Evolutionary conservation across 2,329 filamentous ascomycete species (phyloP).

Genomic region (Ustilaginoidea virens): DNA sequence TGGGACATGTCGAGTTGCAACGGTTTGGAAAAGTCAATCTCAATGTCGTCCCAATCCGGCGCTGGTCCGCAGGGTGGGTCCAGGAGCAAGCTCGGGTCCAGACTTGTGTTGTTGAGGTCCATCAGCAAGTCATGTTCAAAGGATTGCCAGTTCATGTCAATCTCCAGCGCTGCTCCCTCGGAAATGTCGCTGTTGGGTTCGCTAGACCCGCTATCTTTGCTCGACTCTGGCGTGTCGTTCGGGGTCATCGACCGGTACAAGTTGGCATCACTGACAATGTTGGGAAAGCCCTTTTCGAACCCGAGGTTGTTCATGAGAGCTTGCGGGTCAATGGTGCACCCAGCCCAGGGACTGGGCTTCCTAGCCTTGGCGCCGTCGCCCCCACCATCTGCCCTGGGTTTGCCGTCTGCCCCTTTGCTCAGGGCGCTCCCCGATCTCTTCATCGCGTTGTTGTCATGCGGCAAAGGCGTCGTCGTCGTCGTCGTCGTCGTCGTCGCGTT

Average conservation of each 20-base stretch:
- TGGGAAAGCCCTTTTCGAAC: conserved; percentile 20
- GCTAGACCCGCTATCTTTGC: conserved; percentile 41
- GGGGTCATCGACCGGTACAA: conserved; percentile 41
- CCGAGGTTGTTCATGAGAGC: conserved; percentile 19
- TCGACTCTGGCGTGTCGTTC: conserved; percentile 49
- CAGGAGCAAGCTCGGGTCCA: conserved; percentile 16
- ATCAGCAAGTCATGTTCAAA: conserved; percentile 30
- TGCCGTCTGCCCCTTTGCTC: conserved; percentile 22
- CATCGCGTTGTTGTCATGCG: conserved; percentile 35
- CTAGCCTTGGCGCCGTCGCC: conserved; percentile 4
- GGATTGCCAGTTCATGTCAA: conserved; percentile 34
- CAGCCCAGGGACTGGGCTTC: conserved; percentile 19
- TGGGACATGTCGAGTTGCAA: conserved; percentile 32
- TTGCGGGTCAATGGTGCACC: conserved; percentile 36
- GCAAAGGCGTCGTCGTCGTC: conserved; percentile 32
- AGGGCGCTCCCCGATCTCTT: conserved; percentile 33
- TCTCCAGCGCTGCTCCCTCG: conserved; percentile 36
- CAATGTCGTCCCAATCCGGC: conserved; percentile 34
- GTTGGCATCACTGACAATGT: conserved; percentile 35
- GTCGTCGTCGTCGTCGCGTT: conserved; percentile 31
- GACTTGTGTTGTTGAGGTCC: conserved; percentile 23
- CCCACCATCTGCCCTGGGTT: conserved; percentile 10
- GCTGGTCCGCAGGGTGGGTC: conserved; percentile 10
- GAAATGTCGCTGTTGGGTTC: conserved; percentile 48
- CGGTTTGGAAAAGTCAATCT: conserved; percentile 34